Base-by-base conservation (phyloP, 176 grass and related monocot genomes). In the Ensete glaucum region DNA sequence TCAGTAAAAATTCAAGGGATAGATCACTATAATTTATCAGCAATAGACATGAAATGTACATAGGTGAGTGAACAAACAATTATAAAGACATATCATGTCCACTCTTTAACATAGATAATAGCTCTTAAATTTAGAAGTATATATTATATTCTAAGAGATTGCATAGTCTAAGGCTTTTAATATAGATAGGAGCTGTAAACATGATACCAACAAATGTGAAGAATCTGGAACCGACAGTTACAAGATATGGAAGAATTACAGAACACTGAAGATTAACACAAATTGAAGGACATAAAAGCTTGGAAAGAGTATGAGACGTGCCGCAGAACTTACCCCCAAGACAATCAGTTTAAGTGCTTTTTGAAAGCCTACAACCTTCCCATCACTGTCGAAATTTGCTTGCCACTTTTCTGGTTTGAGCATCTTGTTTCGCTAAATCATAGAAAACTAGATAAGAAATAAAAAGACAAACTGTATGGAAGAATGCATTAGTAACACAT, bases 321-420 rank as follows among this genome's bases (percentile, higher is more conserved):
- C 58, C 75, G 20, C 76, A n/a, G 52, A 72, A 81, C 86, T 87
- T 89, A 98, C 95, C 76, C 95, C 95, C 71, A 93, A 70, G 24
- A 93, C 59, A 79, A 98, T 94, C 85, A 98, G 89, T 53, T 94
- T 98, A 25, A 98, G 95, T 65, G 88, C 86, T 83, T 98, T 98
- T 19, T 73, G 84, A 73, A 98, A 94, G 78, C 84, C 87, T 56
- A 85, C 79, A 79, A 84, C 88, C 78, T 79, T 98, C 29, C 95
- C 90, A 2, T 98, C 88, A 50, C 64, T 62, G 52, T 98, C 88
- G 54, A 98, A 94, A 77, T 82, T 84, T 26, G 88, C 10, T 4
- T 89, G 86, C 95, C 95, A 98, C 82, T 91, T 98, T 75, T 98
- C 95, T 25, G 88, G 86, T 74, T 88, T 94, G 29, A 98, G 95